phyloP scores from a whole-genome alignment of 257 asterid species.

The Capsicum pubescens region DNA sequence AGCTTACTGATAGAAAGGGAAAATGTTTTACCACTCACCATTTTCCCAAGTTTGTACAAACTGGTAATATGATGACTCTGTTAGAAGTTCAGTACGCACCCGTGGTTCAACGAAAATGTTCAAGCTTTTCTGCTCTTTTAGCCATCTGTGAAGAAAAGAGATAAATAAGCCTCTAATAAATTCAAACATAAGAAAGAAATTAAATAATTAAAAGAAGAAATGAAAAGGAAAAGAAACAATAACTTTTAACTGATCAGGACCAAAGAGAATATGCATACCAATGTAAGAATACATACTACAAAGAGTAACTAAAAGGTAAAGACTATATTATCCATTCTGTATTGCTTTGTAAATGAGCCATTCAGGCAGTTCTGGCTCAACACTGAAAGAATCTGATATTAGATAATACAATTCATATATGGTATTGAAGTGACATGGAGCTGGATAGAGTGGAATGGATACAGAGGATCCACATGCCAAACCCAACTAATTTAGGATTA shows the following conservation, averaged over 20 bases:
- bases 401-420: background rate
- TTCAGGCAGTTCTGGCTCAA: background rate
- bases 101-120: slow-evolving; percentile 83
- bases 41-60: slow-evolving; percentile 81
- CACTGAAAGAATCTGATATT: background rate
- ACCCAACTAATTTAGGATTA: background rate
- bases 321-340: background rate
- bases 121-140: slow-evolving; percentile 71
- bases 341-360: background rate
- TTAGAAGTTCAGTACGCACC: slow-evolving; percentile 76
- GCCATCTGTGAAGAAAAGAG: slow-evolving; percentile 60
- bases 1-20: background rate
- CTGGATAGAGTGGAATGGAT: background rate
- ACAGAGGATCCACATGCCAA: background rate
- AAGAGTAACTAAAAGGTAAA: background rate
- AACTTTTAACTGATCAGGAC: background rate
- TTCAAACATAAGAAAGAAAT: background rate
- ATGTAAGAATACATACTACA: background rate
- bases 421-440: background rate
- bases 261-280: background rate
- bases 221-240: slow-evolving; percentile 2
- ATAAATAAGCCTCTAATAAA: background rate
- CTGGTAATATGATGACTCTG: slow-evolving; percentile 67
- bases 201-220: background rate
- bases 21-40: slow-evolving; percentile 49